These are phyloP conservation scores for Aspergillus bridgeri DNA, from an alignment of 495 filamentous ascomycete species.

Conservation along the genomic window DNA sequence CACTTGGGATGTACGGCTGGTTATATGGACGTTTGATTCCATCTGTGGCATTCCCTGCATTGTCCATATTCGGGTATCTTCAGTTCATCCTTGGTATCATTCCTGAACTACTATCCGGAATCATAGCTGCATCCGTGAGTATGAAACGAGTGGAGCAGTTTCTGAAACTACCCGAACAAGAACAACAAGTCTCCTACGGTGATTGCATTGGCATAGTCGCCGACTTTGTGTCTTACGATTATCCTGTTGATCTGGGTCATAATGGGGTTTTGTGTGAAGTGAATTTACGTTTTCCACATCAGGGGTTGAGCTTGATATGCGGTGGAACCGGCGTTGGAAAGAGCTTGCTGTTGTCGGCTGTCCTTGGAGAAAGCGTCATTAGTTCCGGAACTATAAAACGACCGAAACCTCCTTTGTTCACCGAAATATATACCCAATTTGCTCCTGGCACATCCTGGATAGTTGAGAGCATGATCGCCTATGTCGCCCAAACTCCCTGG, in stretches of 20 bases:
- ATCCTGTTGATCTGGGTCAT: slow-evolving; percentile 62
- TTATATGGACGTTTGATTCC: slow-evolving; percentile 54
- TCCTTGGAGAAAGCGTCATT: slow-evolving; percentile 51
- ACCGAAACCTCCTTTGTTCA: slow-evolving; percentile 20
- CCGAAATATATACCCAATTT: not conserved
- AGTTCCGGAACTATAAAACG: slow-evolving; percentile 36
- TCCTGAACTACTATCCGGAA: slow-evolving; percentile 61
- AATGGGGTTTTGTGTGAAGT: slow-evolving; percentile 57
- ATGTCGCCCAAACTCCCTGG: slow-evolving; percentile 71
- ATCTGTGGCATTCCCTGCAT: slow-evolving; percentile 67
- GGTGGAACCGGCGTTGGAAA: slow-evolving; percentile 53
- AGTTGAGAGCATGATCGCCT: slow-evolving; percentile 58
- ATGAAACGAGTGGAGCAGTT: slow-evolving; percentile 61
- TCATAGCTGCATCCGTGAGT: slow-evolving; percentile 58
- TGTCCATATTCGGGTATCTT: slow-evolving; percentile 61
- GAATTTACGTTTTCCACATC: slow-evolving; percentile 56
- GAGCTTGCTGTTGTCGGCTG: slow-evolving; percentile 50
- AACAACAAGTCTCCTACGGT: slow-evolving; percentile 52
- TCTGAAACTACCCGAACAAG: slow-evolving; percentile 35
- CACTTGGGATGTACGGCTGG: slow-evolving; percentile 57
- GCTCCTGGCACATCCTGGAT: not conserved
- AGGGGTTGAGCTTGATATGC: slow-evolving; percentile 57
- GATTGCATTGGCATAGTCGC: slow-evolving; percentile 41
- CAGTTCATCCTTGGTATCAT: slow-evolving; percentile 59
- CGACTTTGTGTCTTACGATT: slow-evolving; percentile 43